Evolutionary conservation across 805 yeast species (phyloP).

Genomic region (Ogataea angusta): DNA sequence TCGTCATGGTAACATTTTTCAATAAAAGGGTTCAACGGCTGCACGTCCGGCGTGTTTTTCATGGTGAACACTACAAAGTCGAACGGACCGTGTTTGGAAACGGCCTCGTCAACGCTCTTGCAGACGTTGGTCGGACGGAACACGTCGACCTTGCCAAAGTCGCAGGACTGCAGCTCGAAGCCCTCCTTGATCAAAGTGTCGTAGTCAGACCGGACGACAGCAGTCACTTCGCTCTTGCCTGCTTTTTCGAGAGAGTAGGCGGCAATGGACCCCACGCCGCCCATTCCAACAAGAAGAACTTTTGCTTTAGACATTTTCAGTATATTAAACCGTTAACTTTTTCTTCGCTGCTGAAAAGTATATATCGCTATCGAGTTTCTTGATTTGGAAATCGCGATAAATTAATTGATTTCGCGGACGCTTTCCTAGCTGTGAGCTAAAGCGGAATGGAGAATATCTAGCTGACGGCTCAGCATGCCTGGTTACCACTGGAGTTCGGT

Average conservation of each 20-base stretch:
- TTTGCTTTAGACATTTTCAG: constrained; percentile 23
- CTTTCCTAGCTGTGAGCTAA: constrained; percentile 26
- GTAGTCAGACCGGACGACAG: constrained; percentile 66
- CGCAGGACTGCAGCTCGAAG: constrained; percentile 55
- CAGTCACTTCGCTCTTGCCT: constrained; percentile 50
- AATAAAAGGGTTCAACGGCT: constrained; percentile 39
- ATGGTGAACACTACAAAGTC: constrained; percentile 62
- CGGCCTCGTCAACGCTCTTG: constrained; percentile 45
- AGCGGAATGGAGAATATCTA: constrained; percentile 25
- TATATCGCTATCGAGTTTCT: neutral
- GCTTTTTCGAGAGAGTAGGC: constrained; percentile 57
- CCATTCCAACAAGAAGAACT: constrained; percentile 71
- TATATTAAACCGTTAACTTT: neutral
- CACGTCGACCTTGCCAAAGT: constrained; percentile 51
- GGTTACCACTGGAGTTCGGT: too few species aligned
- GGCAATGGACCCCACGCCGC: constrained; percentile 82
- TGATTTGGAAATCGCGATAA: constrained; percentile 7
- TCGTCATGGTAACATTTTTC: constrained; percentile 27
- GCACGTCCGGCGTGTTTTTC: constrained; percentile 64
- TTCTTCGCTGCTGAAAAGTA: neutral
- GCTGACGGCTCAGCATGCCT: too few species aligned
- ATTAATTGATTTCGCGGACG: constrained; percentile 2
- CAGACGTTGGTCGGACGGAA: constrained; percentile 53
- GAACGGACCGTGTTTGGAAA: constrained; percentile 34
- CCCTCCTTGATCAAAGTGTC: constrained; percentile 50